A percentile compares a stretch with the other conserved stretches of the same genome.
Conservation (phyloP, 2,329 filamentous ascomycete species). For the Penicillium sp. region DNA sequence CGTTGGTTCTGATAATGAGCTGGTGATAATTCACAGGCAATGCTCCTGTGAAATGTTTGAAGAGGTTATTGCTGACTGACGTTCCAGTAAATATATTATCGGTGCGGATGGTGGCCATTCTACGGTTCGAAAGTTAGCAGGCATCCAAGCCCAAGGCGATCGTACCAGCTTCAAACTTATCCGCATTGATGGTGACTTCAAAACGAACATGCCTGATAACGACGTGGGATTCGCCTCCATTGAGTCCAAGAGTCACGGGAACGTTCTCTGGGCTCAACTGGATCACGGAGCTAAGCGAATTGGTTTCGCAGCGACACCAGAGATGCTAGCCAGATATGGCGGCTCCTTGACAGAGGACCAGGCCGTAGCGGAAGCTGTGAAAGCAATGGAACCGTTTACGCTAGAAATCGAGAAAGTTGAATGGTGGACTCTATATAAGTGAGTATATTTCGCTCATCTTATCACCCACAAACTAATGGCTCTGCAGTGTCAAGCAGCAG, state of each 20-base stretch:
- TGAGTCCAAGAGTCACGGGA: background rate
- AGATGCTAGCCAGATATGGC: background rate
- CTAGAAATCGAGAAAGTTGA: background rate
- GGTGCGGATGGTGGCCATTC: background rate
- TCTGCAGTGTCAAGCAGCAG: background rate
- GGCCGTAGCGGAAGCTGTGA: background rate
- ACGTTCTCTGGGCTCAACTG: background rate
- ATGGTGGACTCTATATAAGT: background rate
- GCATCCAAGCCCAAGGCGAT: background rate
- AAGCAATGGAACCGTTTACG: background rate
- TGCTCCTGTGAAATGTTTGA: background rate
- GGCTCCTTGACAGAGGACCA: background rate
- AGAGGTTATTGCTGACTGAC: background rate
- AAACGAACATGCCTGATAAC: background rate
- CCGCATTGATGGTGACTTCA: background rate
- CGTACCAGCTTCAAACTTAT: background rate
- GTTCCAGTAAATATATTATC: background rate
- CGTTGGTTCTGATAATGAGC: background rate
- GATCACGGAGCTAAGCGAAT: background rate
- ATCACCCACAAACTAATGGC: no score
- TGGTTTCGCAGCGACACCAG: background rate
- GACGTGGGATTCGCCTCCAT: background rate
- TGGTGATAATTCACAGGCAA: background rate
- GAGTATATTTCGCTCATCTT: no score
- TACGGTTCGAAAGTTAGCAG: background rate